phyloP scores from a whole-genome alignment of 257 asterid genomes.

The Handroanthus guayacan region DNA sequence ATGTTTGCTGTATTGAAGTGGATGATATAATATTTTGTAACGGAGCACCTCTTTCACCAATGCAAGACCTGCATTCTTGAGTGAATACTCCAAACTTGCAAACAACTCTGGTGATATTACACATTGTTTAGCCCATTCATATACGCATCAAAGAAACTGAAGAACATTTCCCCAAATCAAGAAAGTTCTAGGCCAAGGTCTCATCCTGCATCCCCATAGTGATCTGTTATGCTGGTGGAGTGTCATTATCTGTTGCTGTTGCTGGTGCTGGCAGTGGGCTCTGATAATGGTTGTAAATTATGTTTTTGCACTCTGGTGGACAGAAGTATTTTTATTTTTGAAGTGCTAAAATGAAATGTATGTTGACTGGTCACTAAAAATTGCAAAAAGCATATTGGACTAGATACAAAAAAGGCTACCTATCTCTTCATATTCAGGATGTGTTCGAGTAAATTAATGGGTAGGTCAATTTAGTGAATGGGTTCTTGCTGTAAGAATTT shows the following conservation, averaged over 20 bases:
- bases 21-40: background rate
- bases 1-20: background rate
- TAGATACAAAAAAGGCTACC: background rate
- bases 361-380: background rate
- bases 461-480: constrained; percentile 15
- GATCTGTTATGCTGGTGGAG: background rate
- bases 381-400: background rate
- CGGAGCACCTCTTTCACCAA: background rate
- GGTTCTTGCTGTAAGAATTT: constrained; percentile 9
- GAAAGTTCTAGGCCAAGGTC: constrained; percentile 12
- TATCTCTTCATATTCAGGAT: background rate
- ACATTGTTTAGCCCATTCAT: background rate
- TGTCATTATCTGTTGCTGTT: constrained; percentile 1
- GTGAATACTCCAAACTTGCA: constrained; percentile 2
- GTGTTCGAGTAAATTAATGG: background rate
- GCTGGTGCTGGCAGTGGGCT: constrained; percentile 8
- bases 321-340: too few relatives aligned
- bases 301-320: background rate
- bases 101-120: background rate
- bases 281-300: background rate
- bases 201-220: background rate
- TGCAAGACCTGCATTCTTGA: constrained; percentile 3
- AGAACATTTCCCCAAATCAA: background rate
- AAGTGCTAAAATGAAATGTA: background rate
- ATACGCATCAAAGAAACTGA: background rate